Base-by-base conservation (phyloP, 768 basidiomycete species). In the Mycena kentingensis region DNA sequence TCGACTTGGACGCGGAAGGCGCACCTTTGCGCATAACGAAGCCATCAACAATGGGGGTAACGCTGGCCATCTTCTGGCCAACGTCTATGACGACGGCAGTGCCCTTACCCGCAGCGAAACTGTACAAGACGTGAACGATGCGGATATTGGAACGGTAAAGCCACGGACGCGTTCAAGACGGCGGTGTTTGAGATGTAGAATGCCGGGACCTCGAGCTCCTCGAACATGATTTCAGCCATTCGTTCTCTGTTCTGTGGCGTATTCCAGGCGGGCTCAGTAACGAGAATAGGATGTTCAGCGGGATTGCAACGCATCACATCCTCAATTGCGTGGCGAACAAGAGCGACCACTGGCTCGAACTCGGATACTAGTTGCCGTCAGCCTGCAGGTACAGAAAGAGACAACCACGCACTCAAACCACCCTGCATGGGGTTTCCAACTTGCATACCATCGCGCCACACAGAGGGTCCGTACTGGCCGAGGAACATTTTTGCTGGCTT, bases 261-360 rank as follows among this genome's bases (percentile, higher is more conserved):
- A 67, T 98, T 98, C 97, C 97, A 99, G 3, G 94, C 87, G 6
- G 94, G 89, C 67, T 99, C 97, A 0, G 97, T 98, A 7, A 94
- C 82, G 35, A 99, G 81, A 36, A 98, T 71, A 1, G 97, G 97
- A 64, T 97, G 95, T 60, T 98, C 93, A 4, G 85, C 73, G 3
- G 91, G 78, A 58, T 84, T 83, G 51, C 84, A 82, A 19, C 82
- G 82, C 78, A 98, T 86, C 34, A 88, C 81, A 51, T 93, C 84
- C 46, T 76, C 78, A 37, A 93, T 69, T 3, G 89, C 88, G 67
- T 93, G 85, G 24, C 81, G 77, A 63, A 94, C 78, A 59, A 94
- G 76, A 8, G 83, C 76, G 54, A 80, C 78, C 37, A 91, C 79
- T 3, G 88, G 83, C 47, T 78, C 79, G 66, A 93, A 96, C 70